Evolutionary conservation across 2,329 filamentous ascomycete species (phyloP).

Genomic region (Ophiocordyceps sinensis): DNA sequence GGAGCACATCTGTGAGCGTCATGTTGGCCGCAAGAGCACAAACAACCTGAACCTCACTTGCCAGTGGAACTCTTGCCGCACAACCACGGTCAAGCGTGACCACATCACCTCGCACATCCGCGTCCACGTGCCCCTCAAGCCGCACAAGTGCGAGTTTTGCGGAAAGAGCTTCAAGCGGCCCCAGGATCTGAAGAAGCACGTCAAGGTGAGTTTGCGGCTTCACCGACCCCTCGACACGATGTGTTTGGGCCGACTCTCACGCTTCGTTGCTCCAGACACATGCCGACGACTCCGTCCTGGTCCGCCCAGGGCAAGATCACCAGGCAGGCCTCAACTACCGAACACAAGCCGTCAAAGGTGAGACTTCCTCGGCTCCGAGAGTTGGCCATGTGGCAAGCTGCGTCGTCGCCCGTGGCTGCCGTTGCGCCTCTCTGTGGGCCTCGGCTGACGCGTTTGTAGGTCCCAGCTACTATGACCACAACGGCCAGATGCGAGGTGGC

Average conservation of each 20-base stretch:
- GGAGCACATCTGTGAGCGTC: constrained; percentile 97
- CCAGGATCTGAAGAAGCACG: constrained; percentile 97
- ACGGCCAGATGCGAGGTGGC: constrained; percentile 46
- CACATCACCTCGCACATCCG: constrained; percentile 99
- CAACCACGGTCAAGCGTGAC: constrained; percentile 94
- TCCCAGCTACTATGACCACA: constrained; percentile 50
- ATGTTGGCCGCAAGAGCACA: constrained; percentile 97
- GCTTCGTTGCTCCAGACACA: constrained; percentile 45
- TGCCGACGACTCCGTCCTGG: constrained; percentile 77
- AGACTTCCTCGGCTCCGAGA: constrained; percentile 15
- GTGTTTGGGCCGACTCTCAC: background rate
- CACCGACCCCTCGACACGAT: background rate
- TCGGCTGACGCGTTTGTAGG: no score
- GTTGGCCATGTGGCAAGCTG: no score
- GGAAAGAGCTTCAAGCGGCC: constrained; percentile 98
- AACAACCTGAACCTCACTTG: constrained; percentile 97
- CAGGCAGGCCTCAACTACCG: constrained; percentile 41
- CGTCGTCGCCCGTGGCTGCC: no score
- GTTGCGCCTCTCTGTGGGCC: no score
- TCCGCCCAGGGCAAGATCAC: constrained; percentile 36
- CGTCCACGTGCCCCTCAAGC: constrained; percentile 96
- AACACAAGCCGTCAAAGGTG: constrained; percentile 37
- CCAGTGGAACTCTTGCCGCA: constrained; percentile 92
- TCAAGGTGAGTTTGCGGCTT: constrained; percentile 47
- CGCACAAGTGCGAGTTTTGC: constrained; percentile 97